phyloP scores from a whole-genome alignment of 2,329 filamentous ascomycete genomes.

The Hymenotorrendiella dingleyae region DNA sequence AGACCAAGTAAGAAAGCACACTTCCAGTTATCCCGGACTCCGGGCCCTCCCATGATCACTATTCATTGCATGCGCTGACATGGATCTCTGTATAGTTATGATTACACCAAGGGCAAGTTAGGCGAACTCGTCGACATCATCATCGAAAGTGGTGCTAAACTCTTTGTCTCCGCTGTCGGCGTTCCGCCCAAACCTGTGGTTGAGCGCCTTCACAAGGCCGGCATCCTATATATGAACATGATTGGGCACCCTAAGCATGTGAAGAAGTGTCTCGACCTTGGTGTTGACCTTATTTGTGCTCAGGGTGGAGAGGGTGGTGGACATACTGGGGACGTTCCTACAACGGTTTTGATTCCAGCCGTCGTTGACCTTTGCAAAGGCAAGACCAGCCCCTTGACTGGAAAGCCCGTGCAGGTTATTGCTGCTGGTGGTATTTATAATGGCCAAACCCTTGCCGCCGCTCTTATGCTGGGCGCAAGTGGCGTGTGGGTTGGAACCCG shows the following conservation, averaged over 20 bases:
- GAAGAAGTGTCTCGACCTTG: constrained; percentile 86
- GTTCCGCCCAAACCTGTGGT: constrained; percentile 85
- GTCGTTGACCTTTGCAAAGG: constrained; percentile 77
- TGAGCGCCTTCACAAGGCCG: constrained; percentile 79
- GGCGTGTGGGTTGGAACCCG: constrained; percentile 96
- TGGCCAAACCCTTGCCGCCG: constrained; percentile 81
- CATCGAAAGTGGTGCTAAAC: constrained; percentile 82
- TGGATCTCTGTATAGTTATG: constrained; percentile 60
- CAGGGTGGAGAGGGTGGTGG: constrained; percentile 97
- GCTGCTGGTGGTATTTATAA: constrained; percentile 93
- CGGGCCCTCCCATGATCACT: too few species aligned
- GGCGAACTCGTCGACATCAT: constrained; percentile 84
- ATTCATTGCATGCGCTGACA: constrained; percentile 19
- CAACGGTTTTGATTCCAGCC: constrained; percentile 81
- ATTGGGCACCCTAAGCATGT: constrained; percentile 99
- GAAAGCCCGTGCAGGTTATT: constrained; percentile 81
- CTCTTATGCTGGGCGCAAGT: constrained; percentile 85
- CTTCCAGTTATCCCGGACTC: constrained; percentile 3
- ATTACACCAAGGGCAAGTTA: constrained; percentile 99
- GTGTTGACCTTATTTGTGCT: constrained; percentile 94
- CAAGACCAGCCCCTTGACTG: constrained; percentile 80
- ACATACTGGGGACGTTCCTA: constrained; percentile 92
- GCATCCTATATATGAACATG: constrained; percentile 99
- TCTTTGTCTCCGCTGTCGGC: constrained; percentile 96
- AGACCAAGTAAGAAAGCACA: constrained; percentile 68